phyloP scores from a whole-genome alignment of 2,329 filamentous ascomycete genomes.

The Trichophyton verrucosum region DNA sequence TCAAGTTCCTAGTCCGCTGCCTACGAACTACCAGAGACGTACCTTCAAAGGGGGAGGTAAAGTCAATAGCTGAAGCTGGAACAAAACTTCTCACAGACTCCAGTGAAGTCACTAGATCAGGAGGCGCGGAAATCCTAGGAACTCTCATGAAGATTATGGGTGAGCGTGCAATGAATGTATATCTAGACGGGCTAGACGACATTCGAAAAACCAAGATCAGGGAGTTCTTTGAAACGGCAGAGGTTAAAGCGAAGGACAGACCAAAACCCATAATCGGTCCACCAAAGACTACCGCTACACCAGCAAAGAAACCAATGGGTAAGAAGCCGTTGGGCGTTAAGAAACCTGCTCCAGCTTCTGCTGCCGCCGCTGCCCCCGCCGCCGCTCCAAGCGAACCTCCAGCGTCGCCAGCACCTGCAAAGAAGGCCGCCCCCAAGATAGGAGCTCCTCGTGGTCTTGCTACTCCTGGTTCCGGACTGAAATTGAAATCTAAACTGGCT shows the following conservation, averaged over 20 bases:
- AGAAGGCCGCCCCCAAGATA: slow-evolving; percentile 36
- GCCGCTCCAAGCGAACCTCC: slow-evolving; percentile 44
- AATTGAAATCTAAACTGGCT: slow-evolving; percentile 33
- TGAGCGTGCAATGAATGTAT: slow-evolving; percentile 85
- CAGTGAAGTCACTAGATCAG: slow-evolving; percentile 70
- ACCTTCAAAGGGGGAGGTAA: slow-evolving; percentile 71
- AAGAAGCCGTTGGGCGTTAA: slow-evolving; percentile 41
- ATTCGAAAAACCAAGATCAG: slow-evolving; percentile 93
- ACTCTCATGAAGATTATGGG: slow-evolving; percentile 98
- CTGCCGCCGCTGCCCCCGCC: slow-evolving; percentile 25
- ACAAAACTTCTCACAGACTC: slow-evolving; percentile 88
- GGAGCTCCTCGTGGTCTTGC: slow-evolving; percentile 31
- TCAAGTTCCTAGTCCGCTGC: slow-evolving; percentile 84
- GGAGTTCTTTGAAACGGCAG: slow-evolving; percentile 70
- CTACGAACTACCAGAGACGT: slow-evolving; percentile 72
- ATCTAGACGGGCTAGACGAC: slow-evolving; percentile 84
- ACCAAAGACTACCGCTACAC: slow-evolving; percentile 44
- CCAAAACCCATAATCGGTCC: slow-evolving; percentile 61
- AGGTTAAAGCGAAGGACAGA: slow-evolving; percentile 83
- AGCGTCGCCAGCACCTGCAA: slow-evolving; percentile 37
- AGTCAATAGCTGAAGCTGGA: slow-evolving; percentile 69
- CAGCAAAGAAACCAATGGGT: slow-evolving; percentile 36
- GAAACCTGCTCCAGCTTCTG: slow-evolving; percentile 30
- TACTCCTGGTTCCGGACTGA: slow-evolving; percentile 32
- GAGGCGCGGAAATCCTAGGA: slow-evolving; percentile 82